phyloP scores from a whole-genome alignment of 2,329 filamentous ascomycete genomes.

The Xylariaceae sp. region DNA sequence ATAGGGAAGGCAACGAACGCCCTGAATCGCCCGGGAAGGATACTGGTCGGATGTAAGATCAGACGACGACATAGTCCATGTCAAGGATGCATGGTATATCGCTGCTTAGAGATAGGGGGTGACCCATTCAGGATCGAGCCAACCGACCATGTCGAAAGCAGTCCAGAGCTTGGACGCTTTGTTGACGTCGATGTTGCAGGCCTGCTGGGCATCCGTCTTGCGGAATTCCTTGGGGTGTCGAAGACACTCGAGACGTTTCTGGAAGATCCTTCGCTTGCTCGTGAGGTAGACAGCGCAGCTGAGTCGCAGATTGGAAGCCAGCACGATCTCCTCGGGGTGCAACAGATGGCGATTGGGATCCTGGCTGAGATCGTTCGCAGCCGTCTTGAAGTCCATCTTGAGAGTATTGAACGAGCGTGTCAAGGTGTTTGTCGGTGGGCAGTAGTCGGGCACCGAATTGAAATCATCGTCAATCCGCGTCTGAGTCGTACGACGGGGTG shows the following conservation, averaged over 20 bases:
- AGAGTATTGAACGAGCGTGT: conserved; percentile 62
- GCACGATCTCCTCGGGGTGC: conserved; percentile 68
- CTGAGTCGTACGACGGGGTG: conserved; percentile 50
- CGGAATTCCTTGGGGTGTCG: conserved; percentile 75
- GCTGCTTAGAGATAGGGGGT: conserved; percentile 30
- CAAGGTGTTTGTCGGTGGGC: conserved; percentile 62
- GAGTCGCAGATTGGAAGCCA: conserved; percentile 75
- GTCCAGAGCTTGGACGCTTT: conserved; percentile 92
- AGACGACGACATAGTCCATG: conserved; percentile 17
- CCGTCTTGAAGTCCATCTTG: conserved; percentile 84
- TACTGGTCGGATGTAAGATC: background rate
- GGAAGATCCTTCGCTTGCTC: conserved; percentile 89
- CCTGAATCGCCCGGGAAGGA: background rate
- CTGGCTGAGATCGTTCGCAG: conserved; percentile 66
- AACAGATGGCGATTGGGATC: conserved; percentile 67
- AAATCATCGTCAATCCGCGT: conserved; percentile 83
- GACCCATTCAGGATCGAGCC: conserved; percentile 59
- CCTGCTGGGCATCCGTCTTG: conserved; percentile 92
- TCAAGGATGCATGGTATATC: conserved; percentile 16
- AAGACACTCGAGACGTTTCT: conserved; percentile 63
- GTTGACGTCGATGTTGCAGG: conserved; percentile 98
- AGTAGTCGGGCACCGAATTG: conserved; percentile 63
- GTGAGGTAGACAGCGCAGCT: conserved; percentile 85
- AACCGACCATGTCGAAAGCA: conserved; percentile 80
- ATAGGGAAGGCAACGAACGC: background rate